Evolutionary conservation across 176 grass and related monocot genomes (phyloP), one percentile per base, ranked within the genome.

Genomic region (Ananas comosus): DNA sequence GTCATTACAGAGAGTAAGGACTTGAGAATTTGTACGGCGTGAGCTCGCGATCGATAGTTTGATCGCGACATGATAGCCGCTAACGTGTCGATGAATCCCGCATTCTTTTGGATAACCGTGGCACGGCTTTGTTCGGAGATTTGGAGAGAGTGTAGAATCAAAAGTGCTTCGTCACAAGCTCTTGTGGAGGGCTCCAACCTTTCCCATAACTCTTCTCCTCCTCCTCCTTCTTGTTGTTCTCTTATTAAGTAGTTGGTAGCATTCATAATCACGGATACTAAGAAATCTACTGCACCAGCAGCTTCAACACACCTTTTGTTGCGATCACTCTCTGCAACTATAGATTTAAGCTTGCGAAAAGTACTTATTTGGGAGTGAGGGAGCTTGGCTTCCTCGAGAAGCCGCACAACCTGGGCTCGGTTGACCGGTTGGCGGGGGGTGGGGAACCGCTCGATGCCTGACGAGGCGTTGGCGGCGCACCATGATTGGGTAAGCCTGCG

Each of bases 401-500:
- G 51, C 1, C 65, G 71, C 3, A 72, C 64, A 10, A 94, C 64
- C 24, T 78, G 84, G 9, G 79, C 78, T 27, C 72, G 68, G 66
- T 80, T 85, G 65, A 87, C 76, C 2, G 85, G 85, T 11, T 80
- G 72, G 59, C 85, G 87, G 2, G 80, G 89, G 49, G 90, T 90
- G 5, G 94, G 89, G 77, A 90, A 81, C 0, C 84, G 69, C 77
- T 97, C 89, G 80, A 90, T 79, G 64, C 68, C 70, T 6, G 59
- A 16, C n/a, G 67, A 74, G 12, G 86, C 86, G 74, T 93, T 82
- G 3, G 77, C 70, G 3, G 78, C 79, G 82, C 82, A 99, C 95
- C 95, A 99, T 0, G 82, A 68, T 65, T 94, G 95, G 72, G 94
- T 99, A 63, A 99, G 81, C 3, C 95, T 82, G 2, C 84, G 90